Base-by-base conservation (phyloP, 2,329 filamentous ascomycete genomes). In the Bipolaris gigantea region DNA sequence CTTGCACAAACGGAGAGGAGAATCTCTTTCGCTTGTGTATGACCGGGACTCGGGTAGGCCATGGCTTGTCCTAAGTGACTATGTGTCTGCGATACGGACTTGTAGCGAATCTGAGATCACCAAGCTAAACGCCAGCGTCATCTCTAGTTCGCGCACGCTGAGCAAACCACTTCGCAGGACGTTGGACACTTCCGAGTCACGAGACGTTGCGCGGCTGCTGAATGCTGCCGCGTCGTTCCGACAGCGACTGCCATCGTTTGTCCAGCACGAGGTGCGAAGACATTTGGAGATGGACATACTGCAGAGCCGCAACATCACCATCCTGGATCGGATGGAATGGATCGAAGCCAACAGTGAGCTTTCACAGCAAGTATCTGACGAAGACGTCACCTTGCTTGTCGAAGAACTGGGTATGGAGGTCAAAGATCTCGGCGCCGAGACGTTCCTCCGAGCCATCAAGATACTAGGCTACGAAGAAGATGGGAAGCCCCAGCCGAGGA, bases 21-120 rank as follows among this genome's bases (percentile, higher is more conserved):
- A 97, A 67, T 88, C 90, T 0, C 76, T 97, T 40, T 87, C 89
- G 1, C 79, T 97, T 40, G 84, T 87, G 0, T 86, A 90, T 50
- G 94, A 97, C 66, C 73, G 82, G 0, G 81, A 84, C 43, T 81
- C 83, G 9, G 86, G 88, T 45, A 83, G 92, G 77, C 84, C 90
- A 1, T 97, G 92, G 91, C 82, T 95, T 42, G 81, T 96, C 4
- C 88, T 91, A 65, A 86, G 92, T 1, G 92, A 97, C 73, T 85
- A 88, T 30, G 80, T 95, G 44, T 89, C 90, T 4, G 86, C 89
- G 2, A 82, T 97, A 47, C 83, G 93, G 57, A 85, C 88, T 65
- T 96, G 90, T 76, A 94, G 87, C 71, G 80, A 83, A 43, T 77
- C 93, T 15, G 94, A 99, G 73, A 78, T 85, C 5, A 80, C 96